These are phyloP conservation scores for Nothopassalora personata DNA, from an alignment of 2,329 filamentous ascomycete species.

Conservation along the genomic window DNA sequence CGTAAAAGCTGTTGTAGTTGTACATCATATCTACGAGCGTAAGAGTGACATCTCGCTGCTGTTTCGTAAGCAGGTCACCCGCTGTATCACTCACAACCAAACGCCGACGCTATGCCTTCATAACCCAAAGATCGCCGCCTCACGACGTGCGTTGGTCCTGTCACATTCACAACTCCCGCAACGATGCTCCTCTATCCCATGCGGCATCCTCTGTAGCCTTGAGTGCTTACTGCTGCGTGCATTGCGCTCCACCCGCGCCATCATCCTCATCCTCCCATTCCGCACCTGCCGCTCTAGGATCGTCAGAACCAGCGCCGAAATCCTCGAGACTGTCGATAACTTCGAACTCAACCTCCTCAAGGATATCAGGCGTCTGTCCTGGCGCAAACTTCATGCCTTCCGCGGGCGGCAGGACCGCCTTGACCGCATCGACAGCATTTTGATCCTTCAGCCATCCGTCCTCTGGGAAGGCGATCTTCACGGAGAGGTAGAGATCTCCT, in stretches of 20 bases:
- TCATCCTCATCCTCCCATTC: conserved; percentile 68
- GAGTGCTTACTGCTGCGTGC: conserved; percentile 59
- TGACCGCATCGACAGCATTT: conserved; percentile 63
- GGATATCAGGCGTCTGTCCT: conserved; percentile 59
- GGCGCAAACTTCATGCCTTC: conserved; percentile 32
- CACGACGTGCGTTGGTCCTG: background rate
- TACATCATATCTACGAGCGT: background rate
- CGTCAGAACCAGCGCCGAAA: conserved; percentile 68
- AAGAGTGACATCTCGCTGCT: background rate
- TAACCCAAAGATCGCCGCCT: background rate
- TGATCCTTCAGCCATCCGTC: conserved; percentile 72
- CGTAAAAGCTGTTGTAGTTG: background rate
- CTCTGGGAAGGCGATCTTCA: conserved; percentile 84
- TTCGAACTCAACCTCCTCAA: conserved; percentile 80
- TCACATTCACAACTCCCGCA: too few relatives aligned
- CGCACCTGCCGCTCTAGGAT: conserved; percentile 58
- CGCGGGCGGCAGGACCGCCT: conserved; percentile 64
- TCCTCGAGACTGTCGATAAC: conserved; percentile 77
- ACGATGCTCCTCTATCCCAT: background rate
- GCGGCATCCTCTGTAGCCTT: background rate
- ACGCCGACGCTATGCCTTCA: background rate
- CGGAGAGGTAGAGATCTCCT: conserved; percentile 81
- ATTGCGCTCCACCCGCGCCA: conserved; percentile 58
- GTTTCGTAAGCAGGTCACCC: background rate
- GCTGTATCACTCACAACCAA: background rate